Base-by-base conservation (phyloP, 192 early-diverging fungal genomes). In the Podila clonocystis region DNA sequence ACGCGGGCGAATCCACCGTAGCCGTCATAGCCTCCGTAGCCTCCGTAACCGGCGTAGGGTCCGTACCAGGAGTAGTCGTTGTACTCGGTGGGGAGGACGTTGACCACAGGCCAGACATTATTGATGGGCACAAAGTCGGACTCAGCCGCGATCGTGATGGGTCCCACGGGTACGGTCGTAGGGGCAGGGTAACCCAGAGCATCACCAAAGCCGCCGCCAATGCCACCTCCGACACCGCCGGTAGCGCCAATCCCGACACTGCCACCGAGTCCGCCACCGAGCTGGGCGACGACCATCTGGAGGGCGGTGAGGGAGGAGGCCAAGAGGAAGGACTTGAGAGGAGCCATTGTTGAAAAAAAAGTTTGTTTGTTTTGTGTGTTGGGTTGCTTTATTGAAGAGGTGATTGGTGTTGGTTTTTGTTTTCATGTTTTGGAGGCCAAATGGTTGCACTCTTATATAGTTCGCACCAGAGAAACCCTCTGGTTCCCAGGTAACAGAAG, bases 51-150 rank as follows among this genome's bases (percentile, higher is more conserved):
- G 20, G 22, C 29, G 29, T 28, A 48, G 63, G 29, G 63, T 41
- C 63, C 33, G 33, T 38, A 29, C 28, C 67, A 58, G 9, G 67
- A 68, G 38, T 45, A 65, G 52, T 65, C 70, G n/a, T 65, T 63
- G 17, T 64, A 62, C 17, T 41, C 55, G 20, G 62, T 64, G 3
- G 63, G 45, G n/a, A 65, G 28, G 12, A 73, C 64, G 22, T 73
- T 66, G 31, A 73, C 72, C 5, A 59, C 34, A 6, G 64, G 72
- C 45, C 48, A 45, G 31, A 73, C 64, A 33, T 66, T 73, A 22
- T 38, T 66, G 38, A 65, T 59, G n/a, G 64, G 72, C 1, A 65
- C 17, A 28, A 73, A 60, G 49, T 66, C 55, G 29, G 72, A 65
- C 71, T 65, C 52, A 13, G 71, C 62, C 20, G 8, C 19, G 30